Conservation (phyloP, 306 rosid genomes). For the Amphicarpaea edgeworthii region DNA sequence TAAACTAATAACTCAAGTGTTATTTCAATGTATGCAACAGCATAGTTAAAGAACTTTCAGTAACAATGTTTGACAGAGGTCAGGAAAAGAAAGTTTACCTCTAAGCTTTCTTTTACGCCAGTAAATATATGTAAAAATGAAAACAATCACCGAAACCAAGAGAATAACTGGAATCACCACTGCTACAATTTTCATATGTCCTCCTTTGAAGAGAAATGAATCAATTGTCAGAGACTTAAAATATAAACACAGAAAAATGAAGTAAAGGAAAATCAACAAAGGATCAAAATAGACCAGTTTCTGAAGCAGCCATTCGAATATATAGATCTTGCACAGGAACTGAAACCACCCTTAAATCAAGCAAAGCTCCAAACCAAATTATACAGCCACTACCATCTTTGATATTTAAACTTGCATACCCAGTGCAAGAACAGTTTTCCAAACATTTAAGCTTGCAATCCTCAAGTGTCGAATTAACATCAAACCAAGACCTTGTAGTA, state of each 20-base stretch:
- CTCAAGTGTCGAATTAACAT: constrained; percentile 22
- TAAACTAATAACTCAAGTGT: neutral
- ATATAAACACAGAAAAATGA: neutral
- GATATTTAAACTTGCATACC: constrained; percentile 51
- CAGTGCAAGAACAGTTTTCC: constrained; percentile 53
- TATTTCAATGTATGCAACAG: neutral
- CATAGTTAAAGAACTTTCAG: constrained; percentile 20
- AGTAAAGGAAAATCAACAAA: neutral
- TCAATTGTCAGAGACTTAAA: neutral
- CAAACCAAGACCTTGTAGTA: constrained; percentile 39
- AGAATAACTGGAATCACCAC: constrained; percentile 26
- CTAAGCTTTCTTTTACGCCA: constrained; percentile 31
- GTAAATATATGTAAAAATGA: neutral
- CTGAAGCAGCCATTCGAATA: constrained; percentile 37
- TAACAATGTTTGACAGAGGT: neutral
- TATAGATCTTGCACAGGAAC: constrained; percentile 42
- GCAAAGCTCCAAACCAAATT: constrained; percentile 49
- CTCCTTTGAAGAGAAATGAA: constrained; percentile 1
- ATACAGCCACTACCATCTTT: constrained; percentile 46
- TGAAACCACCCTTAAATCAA: constrained; percentile 45
- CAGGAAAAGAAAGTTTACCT: constrained; percentile 14
- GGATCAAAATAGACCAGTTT: constrained; percentile 32
- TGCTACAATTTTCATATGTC: neutral
- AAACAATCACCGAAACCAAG: constrained; percentile 7
- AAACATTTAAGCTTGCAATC: constrained; percentile 49